Percentiles rank a stretch among this genome's conserved stretches.
These are phyloP conservation scores for Odontarrhena argentea DNA, from an alignment of 345 rosid species.

Conservation along the genomic window DNA sequence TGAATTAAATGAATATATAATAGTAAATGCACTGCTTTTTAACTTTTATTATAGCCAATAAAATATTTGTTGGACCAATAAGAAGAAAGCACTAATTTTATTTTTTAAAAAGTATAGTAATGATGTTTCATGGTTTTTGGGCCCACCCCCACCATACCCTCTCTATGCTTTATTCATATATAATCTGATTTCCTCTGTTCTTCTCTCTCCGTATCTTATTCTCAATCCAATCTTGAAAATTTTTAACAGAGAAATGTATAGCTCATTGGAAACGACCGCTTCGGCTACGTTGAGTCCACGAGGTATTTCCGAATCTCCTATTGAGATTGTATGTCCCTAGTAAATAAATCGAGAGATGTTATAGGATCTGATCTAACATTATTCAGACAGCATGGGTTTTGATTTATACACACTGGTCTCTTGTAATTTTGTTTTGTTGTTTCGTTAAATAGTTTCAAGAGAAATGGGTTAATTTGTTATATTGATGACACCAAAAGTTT, in stretches of 20 bases:
- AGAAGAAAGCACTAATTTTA: not conserved
- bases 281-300: slow-evolving; percentile 21
- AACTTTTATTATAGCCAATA: not conserved
- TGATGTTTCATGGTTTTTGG: not conserved
- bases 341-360: not conserved
- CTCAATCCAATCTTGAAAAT: not conserved
- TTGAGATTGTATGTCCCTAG: not conserved
- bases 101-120: not conserved
- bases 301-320: slow-evolving; percentile 15
- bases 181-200: slow-evolving; percentile 12
- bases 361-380: not conserved
- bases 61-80: slow-evolving; percentile 9
- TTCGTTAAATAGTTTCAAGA: not conserved
- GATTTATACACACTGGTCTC: not conserved
- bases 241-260: slow-evolving; percentile 14
- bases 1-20: no score
- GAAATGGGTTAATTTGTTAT: not conserved
- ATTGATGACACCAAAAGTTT: slow-evolving; percentile 10
- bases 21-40: no score
- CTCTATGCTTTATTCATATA: not conserved
- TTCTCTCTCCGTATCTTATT: not conserved
- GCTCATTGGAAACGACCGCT: slow-evolving; percentile 35
- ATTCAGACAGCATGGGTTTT: not conserved
- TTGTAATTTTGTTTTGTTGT: not conserved
- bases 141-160: not conserved